Evolutionary conservation across 2,329 filamentous ascomycete species (phyloP).

Genomic region (Pestalotiopsis sp.): DNA sequence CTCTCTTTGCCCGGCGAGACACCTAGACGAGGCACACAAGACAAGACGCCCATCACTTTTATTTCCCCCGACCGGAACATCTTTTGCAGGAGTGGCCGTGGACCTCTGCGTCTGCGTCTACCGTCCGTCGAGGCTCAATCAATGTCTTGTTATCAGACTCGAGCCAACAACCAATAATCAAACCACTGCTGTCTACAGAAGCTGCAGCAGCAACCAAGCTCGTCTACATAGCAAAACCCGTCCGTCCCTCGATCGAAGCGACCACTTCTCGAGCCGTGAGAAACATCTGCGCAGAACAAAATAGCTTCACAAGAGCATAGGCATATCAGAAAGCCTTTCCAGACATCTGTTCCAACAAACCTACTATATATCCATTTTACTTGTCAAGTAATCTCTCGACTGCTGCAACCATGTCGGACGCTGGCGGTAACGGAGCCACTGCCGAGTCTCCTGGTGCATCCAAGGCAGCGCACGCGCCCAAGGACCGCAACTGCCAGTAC

Average conservation of each 20-base stretch:
- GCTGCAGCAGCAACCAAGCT: background rate
- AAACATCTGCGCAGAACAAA: background rate
- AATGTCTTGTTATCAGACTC: background rate
- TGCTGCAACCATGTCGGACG: slow-evolving; percentile 15
- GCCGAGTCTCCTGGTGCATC: slow-evolving; percentile 37
- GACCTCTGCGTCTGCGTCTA: slow-evolving; percentile 11
- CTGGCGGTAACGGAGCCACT: slow-evolving; percentile 12
- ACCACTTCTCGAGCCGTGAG: background rate
- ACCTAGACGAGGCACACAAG: background rate
- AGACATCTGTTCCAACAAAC: background rate
- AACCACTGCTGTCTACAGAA: background rate
- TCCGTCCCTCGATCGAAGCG: background rate
- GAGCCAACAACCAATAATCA: background rate
- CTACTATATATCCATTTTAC: background rate
- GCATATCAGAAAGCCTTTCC: background rate
- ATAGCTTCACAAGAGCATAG: background rate
- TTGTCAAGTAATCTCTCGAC: background rate
- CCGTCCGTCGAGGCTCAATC: background rate
- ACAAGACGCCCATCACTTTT: background rate
- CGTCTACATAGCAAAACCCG: background rate
- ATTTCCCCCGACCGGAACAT: background rate
- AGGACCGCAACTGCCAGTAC: slow-evolving; percentile 87
- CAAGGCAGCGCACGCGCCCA: slow-evolving; percentile 53
- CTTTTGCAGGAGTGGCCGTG: slow-evolving; percentile 4
- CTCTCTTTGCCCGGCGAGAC: background rate